Base-by-base conservation (phyloP, 768 basidiomycete species). In the Leccinellum albellum region DNA sequence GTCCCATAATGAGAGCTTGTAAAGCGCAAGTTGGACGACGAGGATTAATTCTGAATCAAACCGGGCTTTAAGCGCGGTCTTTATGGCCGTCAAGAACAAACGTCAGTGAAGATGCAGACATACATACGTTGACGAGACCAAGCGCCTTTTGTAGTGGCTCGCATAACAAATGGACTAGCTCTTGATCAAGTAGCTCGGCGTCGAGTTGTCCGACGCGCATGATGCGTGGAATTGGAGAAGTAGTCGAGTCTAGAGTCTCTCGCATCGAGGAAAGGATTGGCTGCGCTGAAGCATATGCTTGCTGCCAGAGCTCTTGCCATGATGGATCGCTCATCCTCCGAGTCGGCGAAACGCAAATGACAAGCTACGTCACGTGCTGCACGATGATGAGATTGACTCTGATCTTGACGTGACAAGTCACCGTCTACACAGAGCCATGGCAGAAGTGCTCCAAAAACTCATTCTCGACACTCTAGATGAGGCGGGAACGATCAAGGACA, bases 141-240 rank as follows among this genome's bases (percentile, higher is more conserved):
- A 96, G 72, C 1, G 94, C 85, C 57, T 82, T 88, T 60, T 78
- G 76, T 49, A 98, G 71, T n/a, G 94, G 94, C 53, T 90, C 90
- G 65, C 84, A 85, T 31, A 98, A 79, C 58, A 97, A 74, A 28
- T 85, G 81, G 31, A 89, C 83, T 17, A 98, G 82, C 60, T 97
- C 94, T 62, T 87, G 83, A 74, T 98, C 96, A 49, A 98, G 80
- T 23, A 95, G 79, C 64, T 93, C 88, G 3, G 95, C 85, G 70
- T 98, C 96, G 53, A 98, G 83, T 71, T 96, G 91, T 8, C 90
- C 89, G 49, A 98, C 93, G 45, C 94, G 89, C 24, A 84, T 76
- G 29, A 87, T 74, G n/a, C 87, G 79, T 26, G 78, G 68, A 48
- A 59, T 54, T 24, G 76, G 71, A n/a, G 67, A 53, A 15, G 68